These are phyloP conservation scores for Monilinia fructigena DNA, from an alignment of 2,329 filamentous ascomycete genomes.

Conservation along the genomic window DNA sequence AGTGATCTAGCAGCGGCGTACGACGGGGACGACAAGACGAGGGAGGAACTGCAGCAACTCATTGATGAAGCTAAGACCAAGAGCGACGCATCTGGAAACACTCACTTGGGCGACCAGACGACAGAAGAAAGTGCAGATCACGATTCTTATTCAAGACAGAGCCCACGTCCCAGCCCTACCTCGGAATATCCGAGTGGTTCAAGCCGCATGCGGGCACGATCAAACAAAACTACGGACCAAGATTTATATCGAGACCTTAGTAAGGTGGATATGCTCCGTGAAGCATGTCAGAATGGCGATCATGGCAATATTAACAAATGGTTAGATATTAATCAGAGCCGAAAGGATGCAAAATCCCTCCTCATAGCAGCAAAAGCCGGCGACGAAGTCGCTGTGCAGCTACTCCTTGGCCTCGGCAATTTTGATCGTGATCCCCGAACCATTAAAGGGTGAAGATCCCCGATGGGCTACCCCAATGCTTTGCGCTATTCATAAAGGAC, in stretches of 20 bases:
- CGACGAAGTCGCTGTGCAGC: slow-evolving; percentile 58
- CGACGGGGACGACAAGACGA: slow-evolving; percentile 55
- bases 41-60: slow-evolving; percentile 66
- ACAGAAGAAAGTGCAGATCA: slow-evolving; percentile 44
- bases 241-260: slow-evolving; percentile 61
- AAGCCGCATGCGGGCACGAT: slow-evolving; percentile 50
- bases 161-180: slow-evolving; percentile 57
- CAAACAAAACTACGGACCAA: slow-evolving; percentile 64
- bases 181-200: slow-evolving; percentile 29
- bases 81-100: slow-evolving; percentile 51
- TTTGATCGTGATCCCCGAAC: slow-evolving; percentile 67
- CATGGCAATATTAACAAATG: slow-evolving; percentile 61
- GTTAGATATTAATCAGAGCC: slow-evolving; percentile 51
- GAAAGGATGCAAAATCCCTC: slow-evolving; percentile 79
- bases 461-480: slow-evolving; percentile 91
- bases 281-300: slow-evolving; percentile 60
- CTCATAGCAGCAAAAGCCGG: slow-evolving; percentile 90
- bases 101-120: slow-evolving; percentile 56
- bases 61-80: slow-evolving; percentile 61
- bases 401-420: slow-evolving; percentile 50
- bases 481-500: slow-evolving; percentile 85
- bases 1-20: slow-evolving; percentile 78
- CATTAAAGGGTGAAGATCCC: slow-evolving; percentile 53
- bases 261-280: slow-evolving; percentile 48
- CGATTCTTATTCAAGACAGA: slow-evolving; percentile 54